Evolutionary conservation across 257 asterid species (phyloP), one percentile per base, ranked within the genome.

Genomic region (Pogostemon cablin): DNA sequence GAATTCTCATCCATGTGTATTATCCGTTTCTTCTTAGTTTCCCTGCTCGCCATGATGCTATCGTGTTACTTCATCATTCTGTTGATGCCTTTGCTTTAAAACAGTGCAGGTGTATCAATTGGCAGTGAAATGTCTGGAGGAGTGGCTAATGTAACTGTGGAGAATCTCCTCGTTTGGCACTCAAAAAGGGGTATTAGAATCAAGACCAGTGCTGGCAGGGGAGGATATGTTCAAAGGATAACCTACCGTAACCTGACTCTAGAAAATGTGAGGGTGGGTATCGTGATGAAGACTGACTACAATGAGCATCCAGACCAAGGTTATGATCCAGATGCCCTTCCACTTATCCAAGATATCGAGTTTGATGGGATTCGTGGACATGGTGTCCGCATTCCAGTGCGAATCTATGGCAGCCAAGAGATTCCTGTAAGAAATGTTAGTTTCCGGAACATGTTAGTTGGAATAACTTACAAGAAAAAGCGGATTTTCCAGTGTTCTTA

Each of bases 81-180:
- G 62, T 62, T 77, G 71, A 80, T 39, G 68, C 76, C 65, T 73
- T 77, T 47, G 67, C 40, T 63, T 65, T 62, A 7, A 53, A 65
- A 81, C 90, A 92, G 98, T 68, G 98, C 98, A 77, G 98, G 98
- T 64, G 89, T 92, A 65, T 92, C 96, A 44, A 90, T 92, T 50
- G 96, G 98, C 69, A 92, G 98, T 49, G 98, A 92, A 83, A 92
- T 92, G 98, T 92, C 98, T 2, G 98, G 98, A 44, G 98, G 98
- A 58, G 96, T 92, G 67, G 79, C 90, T 8, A 90, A 88, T 20
- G 74, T 90, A 59, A 76, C 86, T 1, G 84, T 89, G 35, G 96
- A 92, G 71, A 90, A 92, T 75, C 84, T 92, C 74, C 84, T 82
- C 17, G 92, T 92, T 65, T 86, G 95, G 95, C 86, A 89, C 86